Evolutionary conservation across 164 flowering plant genomes (phyloP), one percentile per base, ranked within the genome.

Genomic region (Macadamia tetraphylla): DNA sequence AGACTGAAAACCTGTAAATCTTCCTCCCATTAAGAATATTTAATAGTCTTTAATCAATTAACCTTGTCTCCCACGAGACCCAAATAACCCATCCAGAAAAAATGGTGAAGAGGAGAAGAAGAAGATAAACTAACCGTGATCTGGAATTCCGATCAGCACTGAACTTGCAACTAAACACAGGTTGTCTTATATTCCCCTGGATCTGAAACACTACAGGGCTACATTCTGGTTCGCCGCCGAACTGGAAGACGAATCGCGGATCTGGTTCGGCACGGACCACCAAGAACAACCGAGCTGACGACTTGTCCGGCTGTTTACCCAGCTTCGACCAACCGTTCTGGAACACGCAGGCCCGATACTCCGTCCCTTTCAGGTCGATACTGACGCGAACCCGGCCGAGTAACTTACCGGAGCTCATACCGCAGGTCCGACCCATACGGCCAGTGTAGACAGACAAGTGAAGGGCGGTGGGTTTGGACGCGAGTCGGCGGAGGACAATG

Each of bases 151-250:
- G 87, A 74, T 90, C 96, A 29, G 93, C 87, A 51, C 88, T 86
- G 71, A 92, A 92, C 83, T 92, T 94, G 87, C 97, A 90, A 71
- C 94, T 94, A 76, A 94, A 94, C 53, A 94, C 95, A 29, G 99
- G 99, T 73, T 94, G 99, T 58, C 90, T 71, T 12, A 92, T 85
- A 62, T 73, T 87, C 67, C 85, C 97, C 68, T 92, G 96, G 51
- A 90, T 81, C 83, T 94, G 99, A 71, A 81, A 92, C 35, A 94
- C 91, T 48, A 87, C 92, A 53, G 99, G 97, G 76, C 97, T 94
- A 66, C 92, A 89, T 78, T 94, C 97, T 73, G 99, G 99, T 59
- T 91, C 97, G 32, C 97, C 95, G 0, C 92, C 97, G 77, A 94
- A 94, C 82, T 92, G 94, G 75, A 94, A 94, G 3, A 92, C 88